Base-by-base conservation (phyloP, 2,329 filamentous ascomycete genomes). In the Hymenoscyphus linearis region DNA sequence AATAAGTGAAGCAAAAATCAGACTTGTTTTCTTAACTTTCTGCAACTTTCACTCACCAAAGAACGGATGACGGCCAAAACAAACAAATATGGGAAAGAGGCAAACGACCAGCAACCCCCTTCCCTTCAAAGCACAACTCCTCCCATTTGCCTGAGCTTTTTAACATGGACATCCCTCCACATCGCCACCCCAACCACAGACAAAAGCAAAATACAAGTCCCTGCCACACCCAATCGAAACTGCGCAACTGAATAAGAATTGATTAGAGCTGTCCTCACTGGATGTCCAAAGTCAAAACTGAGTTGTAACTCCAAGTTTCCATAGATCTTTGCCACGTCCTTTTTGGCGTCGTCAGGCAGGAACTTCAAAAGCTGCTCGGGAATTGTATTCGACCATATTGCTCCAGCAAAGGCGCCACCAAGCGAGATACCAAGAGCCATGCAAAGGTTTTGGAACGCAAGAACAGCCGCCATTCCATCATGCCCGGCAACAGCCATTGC, bases 401-500 rank as follows among this genome's bases (percentile, higher is more conserved):
- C 82, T 1, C 78, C 77, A 1, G 85, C 85, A 12, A 87, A 76
- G 1, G 85, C 83, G 22, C 79, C 80, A 47, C 85, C 86, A 62
- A 88, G 79, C 18, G 27, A 31, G 10, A n/a, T 13, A 54, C 52
- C 52, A 14, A 62, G 81, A 82, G 65, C 82, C 79, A 37, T 85
- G 83, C 4, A 18, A 35, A 89, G 79, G 22, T 82, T 78, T 60
- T 86, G 80, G 56, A 90, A 77, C 9, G 85, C 84, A 10, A 87
- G 79, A 55, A 85, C 80, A 16, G 81, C 79, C 22, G 85, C 83
- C 4, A 88, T 77, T 68, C 86, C 79, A 66, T 85, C 79, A 65
- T 88, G 85, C n/a, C 79, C 79, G 1, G 80, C 79, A 1, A 80
- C 83, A 0, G 83, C 81, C 74, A 87, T 83, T 57, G 82, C 79